A percentile compares a stretch with the other conserved stretches of the same genome.
Evolutionary conservation across 2,329 filamentous ascomycete species (phyloP).

Genomic region (Trichoderma pleuroti): DNA sequence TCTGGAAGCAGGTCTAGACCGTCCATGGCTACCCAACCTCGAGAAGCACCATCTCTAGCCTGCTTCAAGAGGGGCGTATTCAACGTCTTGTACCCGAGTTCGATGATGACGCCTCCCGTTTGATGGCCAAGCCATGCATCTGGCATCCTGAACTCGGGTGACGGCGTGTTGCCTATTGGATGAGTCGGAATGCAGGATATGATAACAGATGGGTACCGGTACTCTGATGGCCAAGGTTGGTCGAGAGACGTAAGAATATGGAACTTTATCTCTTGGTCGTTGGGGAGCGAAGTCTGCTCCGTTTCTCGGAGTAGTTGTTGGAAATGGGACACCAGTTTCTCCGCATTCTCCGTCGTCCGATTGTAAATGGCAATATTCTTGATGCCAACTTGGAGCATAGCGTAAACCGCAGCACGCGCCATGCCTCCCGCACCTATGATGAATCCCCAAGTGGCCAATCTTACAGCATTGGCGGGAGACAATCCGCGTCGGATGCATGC

Average conservation of each 20-base stretch:
- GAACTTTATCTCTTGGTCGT: neutral
- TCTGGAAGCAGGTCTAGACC: conserved; percentile 8
- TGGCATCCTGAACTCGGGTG: conserved; percentile 5
- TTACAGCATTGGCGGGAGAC: conserved; percentile 4
- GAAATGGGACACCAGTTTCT: conserved; percentile 4
- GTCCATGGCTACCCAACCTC: conserved; percentile 13
- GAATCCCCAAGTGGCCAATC: neutral
- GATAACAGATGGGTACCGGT: conserved; percentile 2
- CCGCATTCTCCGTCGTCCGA: neutral
- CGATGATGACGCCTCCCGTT: conserved; percentile 11
- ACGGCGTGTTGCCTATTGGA: conserved; percentile 9
- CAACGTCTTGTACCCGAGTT: conserved; percentile 6
- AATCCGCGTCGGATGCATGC: conserved; percentile 5
- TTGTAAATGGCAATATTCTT: conserved; percentile 12
- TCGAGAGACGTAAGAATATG: neutral
- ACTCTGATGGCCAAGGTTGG: neutral
- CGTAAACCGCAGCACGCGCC: conserved; percentile 9
- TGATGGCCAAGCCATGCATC: neutral
- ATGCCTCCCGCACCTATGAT: conserved; percentile 5
- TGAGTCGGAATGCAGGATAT: conserved; percentile 9
- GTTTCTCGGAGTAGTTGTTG: neutral
- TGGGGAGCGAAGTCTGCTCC: neutral
- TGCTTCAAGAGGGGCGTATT: conserved; percentile 10
- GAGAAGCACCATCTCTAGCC: conserved; percentile 4
- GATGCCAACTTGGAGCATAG: conserved; percentile 11